Conservation (phyloP, 2,329 filamentous ascomycete species). For the Apiospora malaysiana region DNA sequence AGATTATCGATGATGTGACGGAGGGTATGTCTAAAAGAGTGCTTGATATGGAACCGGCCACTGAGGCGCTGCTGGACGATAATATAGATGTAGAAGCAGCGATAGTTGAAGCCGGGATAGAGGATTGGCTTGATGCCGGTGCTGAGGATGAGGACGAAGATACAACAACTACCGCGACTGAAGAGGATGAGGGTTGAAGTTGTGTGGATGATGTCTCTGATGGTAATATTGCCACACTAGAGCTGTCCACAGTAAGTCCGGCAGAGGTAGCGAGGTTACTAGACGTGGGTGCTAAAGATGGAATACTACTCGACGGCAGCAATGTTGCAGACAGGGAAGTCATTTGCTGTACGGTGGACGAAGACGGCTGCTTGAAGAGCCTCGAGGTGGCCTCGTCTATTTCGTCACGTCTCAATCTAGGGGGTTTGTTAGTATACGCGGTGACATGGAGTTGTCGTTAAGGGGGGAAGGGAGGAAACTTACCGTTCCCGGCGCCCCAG, state of each 20-base stretch:
- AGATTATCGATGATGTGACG: neutral
- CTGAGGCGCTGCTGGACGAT: neutral
- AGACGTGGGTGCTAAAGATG: neutral
- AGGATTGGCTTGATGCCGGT: neutral
- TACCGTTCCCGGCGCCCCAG: constrained; percentile 37
- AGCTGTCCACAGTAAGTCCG: neutral
- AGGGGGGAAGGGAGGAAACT: constrained; percentile 24
- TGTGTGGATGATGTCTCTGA: constrained; percentile 1
- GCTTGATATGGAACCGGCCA: neutral
- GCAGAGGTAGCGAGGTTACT: constrained; percentile 1
- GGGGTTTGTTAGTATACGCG: constrained; percentile 30
- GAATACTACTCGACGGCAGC: constrained; percentile 9
- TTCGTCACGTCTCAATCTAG: constrained; percentile 33
- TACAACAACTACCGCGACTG: neutral
- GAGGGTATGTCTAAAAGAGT: neutral
- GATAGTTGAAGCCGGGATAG: neutral
- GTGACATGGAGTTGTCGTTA: neutral
- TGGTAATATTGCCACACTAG: neutral
- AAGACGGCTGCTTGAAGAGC: constrained; percentile 28
- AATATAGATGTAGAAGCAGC: neutral
- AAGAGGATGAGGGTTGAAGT: neutral
- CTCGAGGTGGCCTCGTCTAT: constrained; percentile 26
- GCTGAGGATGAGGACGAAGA: neutral
- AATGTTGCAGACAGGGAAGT: constrained; percentile 10
- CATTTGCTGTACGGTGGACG: constrained; percentile 2